A percentile compares a stretch with the other conserved stretches of the same genome.
Conservation (phyloP, 208 protist species). For the Trypanosoma congolense region DNA sequence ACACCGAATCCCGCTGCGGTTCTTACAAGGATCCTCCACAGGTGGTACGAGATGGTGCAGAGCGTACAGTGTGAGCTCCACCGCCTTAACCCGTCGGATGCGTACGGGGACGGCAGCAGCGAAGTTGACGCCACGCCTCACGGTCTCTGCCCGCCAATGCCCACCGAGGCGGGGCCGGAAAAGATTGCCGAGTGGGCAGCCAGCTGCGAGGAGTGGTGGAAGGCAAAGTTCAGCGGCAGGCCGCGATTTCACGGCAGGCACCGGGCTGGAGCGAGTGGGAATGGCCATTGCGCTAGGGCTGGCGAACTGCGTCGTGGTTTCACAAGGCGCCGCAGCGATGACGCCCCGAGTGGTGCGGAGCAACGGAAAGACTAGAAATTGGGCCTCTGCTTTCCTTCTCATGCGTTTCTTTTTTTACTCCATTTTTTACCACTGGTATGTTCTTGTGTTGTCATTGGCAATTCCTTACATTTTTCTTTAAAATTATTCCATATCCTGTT, state of each 20-base stretch:
- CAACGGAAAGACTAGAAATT: too few relatives aligned
- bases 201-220: background rate
- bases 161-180: background rate
- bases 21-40: background rate
- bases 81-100: background rate
- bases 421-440: too few relatives aligned
- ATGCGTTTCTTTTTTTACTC: too few relatives aligned
- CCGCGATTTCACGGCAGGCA: background rate
- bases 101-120: background rate
- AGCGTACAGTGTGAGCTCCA: background rate
- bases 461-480: too few relatives aligned
- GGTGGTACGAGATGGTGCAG: slow-evolving; percentile 1
- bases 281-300: background rate
- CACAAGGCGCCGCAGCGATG: too few relatives aligned
- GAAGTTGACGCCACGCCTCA: background rate
- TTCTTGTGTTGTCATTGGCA: too few relatives aligned
- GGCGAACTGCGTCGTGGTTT: too few relatives aligned
- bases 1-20: background rate
- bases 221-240: background rate
- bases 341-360: too few relatives aligned
- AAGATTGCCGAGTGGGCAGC: background rate
- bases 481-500: too few relatives aligned
- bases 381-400: too few relatives aligned
- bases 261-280: background rate
- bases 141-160: background rate